phyloP scores from a whole-genome alignment of 2,329 filamentous ascomycete genomes.

The Talaromyces rugulosus region DNA sequence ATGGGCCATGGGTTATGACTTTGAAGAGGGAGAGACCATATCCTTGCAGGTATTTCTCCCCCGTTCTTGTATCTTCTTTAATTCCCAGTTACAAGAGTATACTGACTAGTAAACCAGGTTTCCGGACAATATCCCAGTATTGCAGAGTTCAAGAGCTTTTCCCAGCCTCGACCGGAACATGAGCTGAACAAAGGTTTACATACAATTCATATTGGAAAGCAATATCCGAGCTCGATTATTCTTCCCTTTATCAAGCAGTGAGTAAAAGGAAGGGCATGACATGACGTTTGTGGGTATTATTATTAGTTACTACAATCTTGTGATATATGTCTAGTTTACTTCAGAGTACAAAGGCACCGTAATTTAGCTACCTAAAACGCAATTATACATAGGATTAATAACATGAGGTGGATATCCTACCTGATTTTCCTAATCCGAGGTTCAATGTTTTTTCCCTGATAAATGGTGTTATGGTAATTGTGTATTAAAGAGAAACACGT shows the following conservation, averaged over 20 bases:
- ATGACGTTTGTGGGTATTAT: too few species aligned
- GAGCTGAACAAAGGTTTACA: constrained; percentile 40
- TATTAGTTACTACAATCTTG: too few species aligned
- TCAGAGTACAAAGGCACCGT: too few species aligned
- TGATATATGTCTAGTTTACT: too few species aligned
- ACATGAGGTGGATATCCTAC: too few species aligned
- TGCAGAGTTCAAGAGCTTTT: constrained; percentile 38
- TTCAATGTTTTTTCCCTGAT: too few species aligned
- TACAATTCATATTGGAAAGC: constrained; percentile 34
- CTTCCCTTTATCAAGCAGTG: constrained; percentile 29
- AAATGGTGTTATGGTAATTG: too few species aligned
- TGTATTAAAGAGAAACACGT: too few species aligned
- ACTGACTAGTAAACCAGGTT: constrained; percentile 15
- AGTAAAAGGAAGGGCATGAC: neutral
- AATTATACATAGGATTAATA: too few species aligned
- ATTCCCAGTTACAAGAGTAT: neutral
- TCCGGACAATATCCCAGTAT: constrained; percentile 34
- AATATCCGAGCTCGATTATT: constrained; percentile 36
- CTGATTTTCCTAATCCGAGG: too few species aligned
- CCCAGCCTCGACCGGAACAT: constrained; percentile 34
- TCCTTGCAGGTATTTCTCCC: constrained; percentile 21
- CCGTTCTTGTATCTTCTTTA: neutral
- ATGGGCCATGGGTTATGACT: constrained; percentile 46
- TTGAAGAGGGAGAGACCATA: constrained; percentile 31
- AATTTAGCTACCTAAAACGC: too few species aligned